Evolutionary conservation across 768 basidiomycete species (phyloP).

Genomic region (Suillus fuscotomentosus): DNA sequence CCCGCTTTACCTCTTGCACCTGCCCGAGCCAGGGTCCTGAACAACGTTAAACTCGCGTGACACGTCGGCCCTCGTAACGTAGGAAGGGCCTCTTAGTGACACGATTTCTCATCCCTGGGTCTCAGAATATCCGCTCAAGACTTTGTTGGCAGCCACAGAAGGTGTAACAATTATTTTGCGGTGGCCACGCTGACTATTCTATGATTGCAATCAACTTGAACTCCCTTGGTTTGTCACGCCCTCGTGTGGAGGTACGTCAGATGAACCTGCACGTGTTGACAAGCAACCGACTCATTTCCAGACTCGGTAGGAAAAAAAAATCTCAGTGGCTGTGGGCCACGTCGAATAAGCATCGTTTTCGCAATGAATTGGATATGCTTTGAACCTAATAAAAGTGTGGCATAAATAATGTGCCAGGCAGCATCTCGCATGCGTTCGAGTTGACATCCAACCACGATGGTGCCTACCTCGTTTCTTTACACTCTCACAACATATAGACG

Average conservation of each 20-base stretch:
- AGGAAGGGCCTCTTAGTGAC: not conserved
- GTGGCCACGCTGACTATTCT: not conserved
- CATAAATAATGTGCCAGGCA: not conserved
- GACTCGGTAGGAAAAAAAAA: not conserved
- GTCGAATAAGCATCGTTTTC: not conserved
- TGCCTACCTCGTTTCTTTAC: constrained; percentile 14
- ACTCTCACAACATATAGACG: constrained; percentile 15
- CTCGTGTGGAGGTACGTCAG: not conserved
- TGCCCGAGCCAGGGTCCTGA: not conserved
- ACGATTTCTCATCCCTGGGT: not conserved
- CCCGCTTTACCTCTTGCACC: constrained; percentile 2
- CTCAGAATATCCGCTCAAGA: not conserved
- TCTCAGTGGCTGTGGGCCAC: not conserved
- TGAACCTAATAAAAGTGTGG: not conserved
- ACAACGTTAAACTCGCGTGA: not conserved
- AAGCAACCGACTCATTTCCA: not conserved
- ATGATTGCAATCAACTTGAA: not conserved
- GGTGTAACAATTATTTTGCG: not conserved
- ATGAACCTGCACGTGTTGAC: not conserved
- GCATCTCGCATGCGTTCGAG: not conserved
- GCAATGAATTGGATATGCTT: not conserved
- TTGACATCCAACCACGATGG: not conserved
- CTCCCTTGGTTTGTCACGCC: not conserved
- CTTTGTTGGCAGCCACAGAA: not conserved
- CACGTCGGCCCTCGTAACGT: not conserved